phyloP scores from a whole-genome alignment of 495 filamentous ascomycete species.

The Talaromyces ruber region DNA sequence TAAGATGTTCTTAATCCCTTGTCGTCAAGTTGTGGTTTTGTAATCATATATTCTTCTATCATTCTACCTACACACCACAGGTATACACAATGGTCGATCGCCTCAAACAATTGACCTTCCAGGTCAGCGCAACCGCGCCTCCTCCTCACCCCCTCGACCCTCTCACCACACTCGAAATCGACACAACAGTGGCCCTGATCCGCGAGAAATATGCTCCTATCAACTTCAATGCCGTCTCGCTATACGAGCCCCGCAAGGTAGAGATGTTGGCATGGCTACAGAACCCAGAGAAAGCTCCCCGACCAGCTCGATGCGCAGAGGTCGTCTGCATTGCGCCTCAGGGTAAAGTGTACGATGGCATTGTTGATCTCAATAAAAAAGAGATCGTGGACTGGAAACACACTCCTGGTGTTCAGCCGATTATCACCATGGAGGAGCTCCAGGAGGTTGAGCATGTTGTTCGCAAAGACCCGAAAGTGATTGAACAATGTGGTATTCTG shows the following conservation, averaged over 20 bases:
- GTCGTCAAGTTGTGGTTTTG: not conserved
- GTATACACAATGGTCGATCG: conserved; percentile 55
- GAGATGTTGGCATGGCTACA: conserved; percentile 80
- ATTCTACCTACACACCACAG: not conserved
- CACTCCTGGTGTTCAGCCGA: conserved; percentile 73
- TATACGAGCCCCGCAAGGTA: conserved; percentile 79
- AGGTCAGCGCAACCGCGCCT: conserved; percentile 47
- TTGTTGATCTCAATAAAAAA: conserved; percentile 66
- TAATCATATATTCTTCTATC: not conserved
- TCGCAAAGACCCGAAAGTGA: conserved; percentile 77
- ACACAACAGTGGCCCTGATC: conserved; percentile 59
- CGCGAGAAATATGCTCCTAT: conserved; percentile 62
- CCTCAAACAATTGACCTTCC: conserved; percentile 58
- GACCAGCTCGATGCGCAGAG: conserved; percentile 70
- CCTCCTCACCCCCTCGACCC: conserved; percentile 81
- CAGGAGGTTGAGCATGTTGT: conserved; percentile 77
- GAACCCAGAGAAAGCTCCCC: conserved; percentile 47
- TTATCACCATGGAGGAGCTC: conserved; percentile 94
- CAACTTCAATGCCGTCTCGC: conserved; percentile 82
- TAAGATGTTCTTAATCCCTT: not conserved
- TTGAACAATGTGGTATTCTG: conserved; percentile 82
- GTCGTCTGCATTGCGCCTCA: conserved; percentile 77
- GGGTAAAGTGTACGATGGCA: conserved; percentile 75
- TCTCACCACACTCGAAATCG: conserved; percentile 69
- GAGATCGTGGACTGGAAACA: conserved; percentile 70